phyloP scores from a whole-genome alignment of 176 grass and related monocot species.

The Chrysopogon serrulatus region DNA sequence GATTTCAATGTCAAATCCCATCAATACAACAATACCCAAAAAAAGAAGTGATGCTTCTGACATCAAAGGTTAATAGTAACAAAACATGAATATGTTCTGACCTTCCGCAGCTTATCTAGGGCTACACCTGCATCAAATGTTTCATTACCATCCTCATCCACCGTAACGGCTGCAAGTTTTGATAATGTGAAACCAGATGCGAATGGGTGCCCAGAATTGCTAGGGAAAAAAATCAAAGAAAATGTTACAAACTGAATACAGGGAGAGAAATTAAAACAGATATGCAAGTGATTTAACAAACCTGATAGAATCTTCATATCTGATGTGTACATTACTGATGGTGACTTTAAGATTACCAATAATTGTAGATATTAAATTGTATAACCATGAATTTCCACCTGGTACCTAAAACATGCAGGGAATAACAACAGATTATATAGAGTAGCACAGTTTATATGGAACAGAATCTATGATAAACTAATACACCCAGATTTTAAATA shows the following conservation, averaged over 20 bases:
- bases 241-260: not conserved
- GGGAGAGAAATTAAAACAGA: constrained; percentile 6
- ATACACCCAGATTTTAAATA: not conserved
- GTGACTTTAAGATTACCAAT: constrained; percentile 99
- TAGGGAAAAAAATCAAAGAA: constrained; percentile 30
- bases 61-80: not conserved
- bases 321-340: constrained; percentile 95
- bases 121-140: constrained; percentile 98
- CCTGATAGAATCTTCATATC: constrained; percentile 98
- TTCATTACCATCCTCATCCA: constrained; percentile 91
- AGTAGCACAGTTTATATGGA: not conserved
- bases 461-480: not conserved
- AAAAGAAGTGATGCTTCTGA: not conserved
- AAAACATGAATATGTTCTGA: constrained; percentile 28
- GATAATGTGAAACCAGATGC: constrained; percentile 86
- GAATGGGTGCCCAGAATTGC: constrained; percentile 91
- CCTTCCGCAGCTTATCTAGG: constrained; percentile 96
- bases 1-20: not conserved
- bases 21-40: not conserved
- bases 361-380: constrained; percentile 85
- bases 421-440: not conserved
- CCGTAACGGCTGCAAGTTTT: constrained; percentile 88
- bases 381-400: constrained; percentile 82
- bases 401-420: constrained; percentile 41
- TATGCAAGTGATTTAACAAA: constrained; percentile 25